Percentiles rank a stretch among this genome's conserved stretches.
These are phyloP conservation scores for Niveomyces coronatus DNA, from an alignment of 2,329 filamentous ascomycete genomes.

Conservation along the genomic window DNA sequence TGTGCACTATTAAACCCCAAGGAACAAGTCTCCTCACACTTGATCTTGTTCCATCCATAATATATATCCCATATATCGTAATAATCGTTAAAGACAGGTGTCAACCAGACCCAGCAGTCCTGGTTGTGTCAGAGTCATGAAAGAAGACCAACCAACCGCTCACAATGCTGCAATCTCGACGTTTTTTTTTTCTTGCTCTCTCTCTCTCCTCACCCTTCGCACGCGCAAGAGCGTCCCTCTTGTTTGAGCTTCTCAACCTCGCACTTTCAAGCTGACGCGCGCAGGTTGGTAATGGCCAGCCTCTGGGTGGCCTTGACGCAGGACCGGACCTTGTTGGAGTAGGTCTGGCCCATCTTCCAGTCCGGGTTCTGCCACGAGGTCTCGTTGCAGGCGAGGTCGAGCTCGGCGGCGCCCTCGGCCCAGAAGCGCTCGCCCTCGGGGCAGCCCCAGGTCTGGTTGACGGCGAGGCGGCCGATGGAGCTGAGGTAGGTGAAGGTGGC, in stretches of 20 bases:
- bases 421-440: conserved; percentile 23
- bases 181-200: too few relatives aligned
- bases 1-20: background rate
- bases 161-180: background rate
- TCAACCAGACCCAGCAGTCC: conserved; percentile 5
- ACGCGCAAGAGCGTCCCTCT: too few relatives aligned
- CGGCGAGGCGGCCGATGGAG: conserved; percentile 23
- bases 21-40: background rate
- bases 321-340: conserved; percentile 19
- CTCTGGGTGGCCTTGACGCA: conserved; percentile 19
- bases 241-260: background rate
- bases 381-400: conserved; percentile 22
- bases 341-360: conserved; percentile 22
- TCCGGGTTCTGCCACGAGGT: conserved; percentile 18
- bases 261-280: conserved; percentile 16
- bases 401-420: conserved; percentile 17
- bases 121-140: too few relatives aligned
- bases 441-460: conserved; percentile 43
- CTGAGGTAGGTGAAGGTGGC: conserved; percentile 34
- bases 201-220: too few relatives aligned
- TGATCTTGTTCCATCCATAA: background rate
- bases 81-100: conserved; percentile 12
- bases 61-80: conserved; percentile 2
- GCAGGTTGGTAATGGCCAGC: conserved; percentile 18
- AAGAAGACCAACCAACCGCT: too few relatives aligned